Percentiles rank a stretch among this genome's conserved stretches.
Evolutionary conservation across 768 basidiomycete species (phyloP).

Genomic region (Agrocybe praecox): DNA sequence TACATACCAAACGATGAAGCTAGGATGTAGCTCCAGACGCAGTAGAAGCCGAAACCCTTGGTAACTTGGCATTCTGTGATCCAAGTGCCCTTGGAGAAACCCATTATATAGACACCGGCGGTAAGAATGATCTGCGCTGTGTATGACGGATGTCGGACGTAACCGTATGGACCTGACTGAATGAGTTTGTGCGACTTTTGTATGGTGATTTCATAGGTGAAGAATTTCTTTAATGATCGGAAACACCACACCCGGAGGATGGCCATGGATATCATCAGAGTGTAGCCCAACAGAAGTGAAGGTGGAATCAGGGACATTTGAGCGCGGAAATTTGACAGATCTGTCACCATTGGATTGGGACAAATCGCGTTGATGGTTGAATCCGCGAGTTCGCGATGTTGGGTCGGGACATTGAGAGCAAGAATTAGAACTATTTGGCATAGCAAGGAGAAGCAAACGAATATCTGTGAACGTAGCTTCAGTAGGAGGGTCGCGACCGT

Average conservation of each 20-base stretch:
- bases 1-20: conserved; percentile 26
- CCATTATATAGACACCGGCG: conserved; percentile 5
- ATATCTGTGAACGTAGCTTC: neutral
- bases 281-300: neutral
- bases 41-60: conserved; percentile 8
- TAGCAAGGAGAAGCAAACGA: neutral
- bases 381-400: neutral
- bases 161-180: conserved; percentile 43
- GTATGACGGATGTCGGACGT: conserved; percentile 48
- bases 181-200: conserved; percentile 42
- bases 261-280: conserved; percentile 1
- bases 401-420: neutral
- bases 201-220: conserved; percentile 30
- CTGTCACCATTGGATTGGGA: neutral
- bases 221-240: conserved; percentile 11
- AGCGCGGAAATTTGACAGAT: neutral
- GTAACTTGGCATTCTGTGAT: conserved; percentile 17
- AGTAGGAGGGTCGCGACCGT: too few species aligned
- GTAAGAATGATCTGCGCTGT: conserved; percentile 31
- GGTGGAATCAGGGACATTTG: neutral
- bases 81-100: conserved; percentile 12
- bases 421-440: neutral
- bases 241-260: conserved; percentile 6
- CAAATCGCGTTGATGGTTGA: neutral
- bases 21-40: conserved; percentile 21